Evolutionary conservation across 768 basidiomycete genomes (phyloP).

Genomic region (Pisolithus tinctorius): DNA sequence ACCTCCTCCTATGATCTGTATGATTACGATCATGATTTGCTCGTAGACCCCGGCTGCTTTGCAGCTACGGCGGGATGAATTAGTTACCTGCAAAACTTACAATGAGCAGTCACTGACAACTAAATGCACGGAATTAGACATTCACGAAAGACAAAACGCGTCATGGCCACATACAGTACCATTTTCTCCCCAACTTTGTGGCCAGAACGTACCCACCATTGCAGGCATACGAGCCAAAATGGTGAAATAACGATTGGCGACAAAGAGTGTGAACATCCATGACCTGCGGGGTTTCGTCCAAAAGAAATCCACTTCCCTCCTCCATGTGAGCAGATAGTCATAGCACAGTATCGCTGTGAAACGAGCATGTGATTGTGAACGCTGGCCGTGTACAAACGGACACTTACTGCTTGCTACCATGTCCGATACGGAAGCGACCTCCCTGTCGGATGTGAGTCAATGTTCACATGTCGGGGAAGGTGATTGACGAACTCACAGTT

Average conservation of each 20-base stretch:
- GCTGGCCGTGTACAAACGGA: background rate
- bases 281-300: constrained; percentile 31
- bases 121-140: constrained; percentile 2
- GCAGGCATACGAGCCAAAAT: constrained; percentile 34
- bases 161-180: constrained; percentile 1
- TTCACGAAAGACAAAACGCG: background rate
- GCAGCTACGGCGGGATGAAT: constrained; percentile 3
- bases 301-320: constrained; percentile 35
- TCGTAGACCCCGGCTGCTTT: background rate
- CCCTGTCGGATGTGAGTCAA: background rate
- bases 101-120: constrained; percentile 6
- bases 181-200: background rate
- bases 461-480: background rate
- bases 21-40: constrained; percentile 2
- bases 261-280: constrained; percentile 33
- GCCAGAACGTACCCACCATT: constrained; percentile 29
- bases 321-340: constrained; percentile 42
- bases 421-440: background rate
- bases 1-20: constrained; percentile 10
- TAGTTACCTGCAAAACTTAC: background rate
- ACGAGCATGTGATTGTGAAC: background rate
- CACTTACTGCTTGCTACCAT: background rate
- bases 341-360: constrained; percentile 32
- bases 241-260: constrained; percentile 35
- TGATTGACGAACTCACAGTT: background rate